A percentile compares a stretch with the other conserved stretches of the same genome.
Evolutionary conservation across 148 eudicot species (phyloP).

Genomic region (Vaccinium vitisidaea): DNA sequence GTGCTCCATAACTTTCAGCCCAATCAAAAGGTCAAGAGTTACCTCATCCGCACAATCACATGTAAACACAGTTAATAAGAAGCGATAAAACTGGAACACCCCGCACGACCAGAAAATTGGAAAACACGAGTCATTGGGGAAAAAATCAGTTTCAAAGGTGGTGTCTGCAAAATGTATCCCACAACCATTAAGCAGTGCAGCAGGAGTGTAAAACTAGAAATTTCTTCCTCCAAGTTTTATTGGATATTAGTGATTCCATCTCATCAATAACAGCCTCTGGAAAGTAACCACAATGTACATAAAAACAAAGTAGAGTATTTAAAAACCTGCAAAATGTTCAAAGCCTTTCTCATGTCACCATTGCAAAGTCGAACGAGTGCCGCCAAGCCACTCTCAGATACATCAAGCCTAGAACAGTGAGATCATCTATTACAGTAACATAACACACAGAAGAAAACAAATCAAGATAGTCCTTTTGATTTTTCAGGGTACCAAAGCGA

Average conservation of each 20-base stretch:
- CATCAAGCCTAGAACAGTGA: conserved; percentile 65
- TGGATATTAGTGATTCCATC: too few species aligned
- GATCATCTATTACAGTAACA: background rate
- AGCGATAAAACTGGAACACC: background rate
- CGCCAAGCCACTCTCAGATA: conserved; percentile 67
- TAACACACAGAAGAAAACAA: background rate
- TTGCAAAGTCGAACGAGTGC: conserved; percentile 88
- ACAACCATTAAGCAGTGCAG: background rate
- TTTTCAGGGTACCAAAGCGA: background rate
- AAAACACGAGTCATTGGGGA: background rate
- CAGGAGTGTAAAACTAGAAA: background rate
- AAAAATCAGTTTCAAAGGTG: background rate
- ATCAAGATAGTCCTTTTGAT: background rate
- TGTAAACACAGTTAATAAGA: too few species aligned
- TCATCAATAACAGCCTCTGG: too few species aligned
- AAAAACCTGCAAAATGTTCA: conserved; percentile 88
- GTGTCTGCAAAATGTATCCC: background rate
- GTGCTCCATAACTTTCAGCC: background rate
- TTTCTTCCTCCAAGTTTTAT: background rate
- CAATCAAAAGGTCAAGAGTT: background rate
- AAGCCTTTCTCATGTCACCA: conserved; percentile 98
- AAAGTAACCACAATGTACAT: background rate
- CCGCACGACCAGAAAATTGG: background rate
- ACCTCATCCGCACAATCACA: too few species aligned
- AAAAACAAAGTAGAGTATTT: background rate